These are phyloP conservation scores for Triadica sebifera DNA, from an alignment of 345 rosid genomes.

Conservation along the genomic window DNA sequence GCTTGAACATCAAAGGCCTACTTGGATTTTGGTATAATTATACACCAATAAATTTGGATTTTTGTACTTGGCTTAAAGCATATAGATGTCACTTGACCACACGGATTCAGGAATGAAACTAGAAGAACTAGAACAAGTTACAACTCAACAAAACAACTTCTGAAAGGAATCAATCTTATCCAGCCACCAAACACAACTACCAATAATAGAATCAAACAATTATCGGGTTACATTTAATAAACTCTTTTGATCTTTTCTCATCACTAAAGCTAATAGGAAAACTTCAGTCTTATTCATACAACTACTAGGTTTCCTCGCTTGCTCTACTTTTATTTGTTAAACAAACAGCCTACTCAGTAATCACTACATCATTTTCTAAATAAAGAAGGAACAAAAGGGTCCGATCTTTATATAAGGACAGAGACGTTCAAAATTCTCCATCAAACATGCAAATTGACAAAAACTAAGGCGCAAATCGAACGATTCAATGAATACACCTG, in stretches of 20 bases:
- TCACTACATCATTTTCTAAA: background rate
- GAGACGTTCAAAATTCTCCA: background rate
- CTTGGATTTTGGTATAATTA: too few relatives aligned
- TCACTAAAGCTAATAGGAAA: background rate
- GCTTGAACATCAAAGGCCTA: too few relatives aligned
- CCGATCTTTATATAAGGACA: background rate
- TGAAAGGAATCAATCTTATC: too few relatives aligned
- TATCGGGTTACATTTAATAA: too few relatives aligned
- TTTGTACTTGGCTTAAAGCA: too few relatives aligned
- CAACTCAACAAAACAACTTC: too few relatives aligned
- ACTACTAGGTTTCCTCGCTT: background rate
- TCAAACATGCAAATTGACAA: background rate
- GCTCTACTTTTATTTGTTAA: background rate
- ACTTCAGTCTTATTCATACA: background rate
- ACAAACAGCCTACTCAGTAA: background rate
- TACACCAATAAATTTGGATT: too few relatives aligned
- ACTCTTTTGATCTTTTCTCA: background rate
- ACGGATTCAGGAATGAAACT: too few relatives aligned
- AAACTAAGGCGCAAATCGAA: background rate
- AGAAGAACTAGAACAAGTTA: too few relatives aligned
- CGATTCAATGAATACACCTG: constrained; percentile 39
- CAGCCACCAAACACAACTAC: too few relatives aligned
- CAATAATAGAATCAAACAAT: too few relatives aligned
- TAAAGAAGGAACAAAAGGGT: background rate
- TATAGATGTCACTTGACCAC: too few relatives aligned